phyloP scores from a whole-genome alignment of 2,329 filamentous ascomycete genomes.

The Chaetomiaceae sp. region DNA sequence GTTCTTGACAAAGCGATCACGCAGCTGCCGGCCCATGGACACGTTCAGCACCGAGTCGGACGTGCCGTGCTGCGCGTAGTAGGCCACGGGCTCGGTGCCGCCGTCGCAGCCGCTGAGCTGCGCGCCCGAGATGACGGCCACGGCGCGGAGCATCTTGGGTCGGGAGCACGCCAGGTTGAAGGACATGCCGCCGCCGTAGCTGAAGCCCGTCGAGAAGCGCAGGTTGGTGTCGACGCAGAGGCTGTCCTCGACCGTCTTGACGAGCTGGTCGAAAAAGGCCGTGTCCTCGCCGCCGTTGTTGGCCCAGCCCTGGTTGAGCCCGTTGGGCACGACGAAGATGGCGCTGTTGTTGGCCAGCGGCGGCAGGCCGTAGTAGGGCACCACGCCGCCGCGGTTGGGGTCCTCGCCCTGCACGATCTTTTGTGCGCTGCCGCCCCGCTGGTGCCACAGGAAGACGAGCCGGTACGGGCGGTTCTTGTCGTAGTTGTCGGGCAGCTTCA shows the following conservation, averaged over 20 bases:
- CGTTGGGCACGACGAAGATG: constrained; percentile 42
- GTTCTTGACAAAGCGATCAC: constrained; percentile 2
- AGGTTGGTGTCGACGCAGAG: constrained; percentile 40
- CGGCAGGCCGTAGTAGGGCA: constrained; percentile 39
- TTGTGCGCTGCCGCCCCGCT: constrained; percentile 30
- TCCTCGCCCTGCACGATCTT: constrained; percentile 17
- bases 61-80: constrained; percentile 18
- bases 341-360: constrained; percentile 34
- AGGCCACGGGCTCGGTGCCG: constrained; percentile 18
- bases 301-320: constrained; percentile 39
- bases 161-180: constrained; percentile 40
- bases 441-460: constrained; percentile 41
- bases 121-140: constrained; percentile 25
- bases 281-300: constrained; percentile 41
- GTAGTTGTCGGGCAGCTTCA: constrained; percentile 34
- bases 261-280: constrained; percentile 37
- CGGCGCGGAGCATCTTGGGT: constrained; percentile 36
- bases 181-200: constrained; percentile 41
- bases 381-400: constrained; percentile 31
- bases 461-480: constrained; percentile 36
- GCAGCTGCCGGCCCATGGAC: neutral
- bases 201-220: constrained; percentile 42
- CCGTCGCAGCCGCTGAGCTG: constrained; percentile 16
- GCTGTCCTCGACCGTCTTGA: constrained; percentile 34
- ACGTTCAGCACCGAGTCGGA: neutral